Base-by-base conservation (phyloP, 352 stramenopile genomes). In the Elongisporangium undulatum region DNA sequence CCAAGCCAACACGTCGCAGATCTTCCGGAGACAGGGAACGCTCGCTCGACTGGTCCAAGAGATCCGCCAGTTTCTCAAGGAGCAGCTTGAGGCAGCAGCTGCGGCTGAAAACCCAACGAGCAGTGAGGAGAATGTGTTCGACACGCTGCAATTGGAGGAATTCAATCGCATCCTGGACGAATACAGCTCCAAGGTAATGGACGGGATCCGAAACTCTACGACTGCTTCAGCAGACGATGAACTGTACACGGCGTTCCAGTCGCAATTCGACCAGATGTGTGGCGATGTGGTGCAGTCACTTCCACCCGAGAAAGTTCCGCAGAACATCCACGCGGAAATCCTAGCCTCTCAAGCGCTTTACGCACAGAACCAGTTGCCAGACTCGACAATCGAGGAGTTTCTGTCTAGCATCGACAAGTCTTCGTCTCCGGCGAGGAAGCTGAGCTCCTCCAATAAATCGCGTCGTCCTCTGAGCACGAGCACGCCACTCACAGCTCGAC, bases 21-120 rank as follows among this genome's bases (percentile, higher is more conserved):
- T 85, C n/a, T 82, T 81, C 26, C 63, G 69, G 4, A 78, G 68
- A 13, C 75, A 85, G 51, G 73, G 71, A 1, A 39, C 60, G 4
- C 66, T 85, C 20, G 75, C 75, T 21, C 61, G 65, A 16, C 52
- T 77, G 12, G 63, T 76, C 1, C 68, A 81, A 9, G 58, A 73
- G 17, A 56, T 77, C 2, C 57, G 62, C 0, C 59, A 65, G 29
- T 49, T 61, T 6, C 23, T 55, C 1, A 16, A 45, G 34, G 29
- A 23, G 2, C 34, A 49, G 17, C n/a, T 49, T 55, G 61, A 56
- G 17, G 26, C 39, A 29, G 5, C 9, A 19, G 21, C 21, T 65
- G 24, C 60, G 16, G 9, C 8, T 53, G 2, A 54, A n/a, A 38
- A 21, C 26, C 48, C n/a, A 16, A 19, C 49, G 26, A 58, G 23